phyloP scores from a whole-genome alignment of 1,284 basidiomycete species.

The Trametes polyzona region DNA sequence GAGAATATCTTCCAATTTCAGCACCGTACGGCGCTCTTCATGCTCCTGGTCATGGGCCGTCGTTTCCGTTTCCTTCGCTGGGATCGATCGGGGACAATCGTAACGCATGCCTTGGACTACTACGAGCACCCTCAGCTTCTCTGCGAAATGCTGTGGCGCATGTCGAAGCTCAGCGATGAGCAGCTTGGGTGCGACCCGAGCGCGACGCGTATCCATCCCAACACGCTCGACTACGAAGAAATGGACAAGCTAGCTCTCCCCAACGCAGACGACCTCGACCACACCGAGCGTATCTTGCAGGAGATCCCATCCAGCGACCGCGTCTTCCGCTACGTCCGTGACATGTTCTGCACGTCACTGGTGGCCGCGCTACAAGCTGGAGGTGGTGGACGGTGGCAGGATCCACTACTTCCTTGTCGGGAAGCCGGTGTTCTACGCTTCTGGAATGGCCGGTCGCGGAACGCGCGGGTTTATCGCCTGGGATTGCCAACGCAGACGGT shows the following conservation, averaged over 20 bases:
- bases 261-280: neutral
- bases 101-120: slow-evolving; percentile 15
- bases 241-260: neutral
- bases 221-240: neutral
- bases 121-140: slow-evolving; percentile 9
- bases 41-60: neutral
- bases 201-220: too few relatives aligned
- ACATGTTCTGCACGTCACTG: slow-evolving; percentile 6
- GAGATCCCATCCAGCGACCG: neutral
- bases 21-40: neutral
- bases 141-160: slow-evolving; percentile 19
- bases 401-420: slow-evolving; percentile 10
- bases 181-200: slow-evolving; percentile 19
- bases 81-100: slow-evolving; percentile 22
- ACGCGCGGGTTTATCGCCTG: slow-evolving; percentile 12
- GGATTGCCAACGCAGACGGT: neutral
- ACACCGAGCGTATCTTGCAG: neutral
- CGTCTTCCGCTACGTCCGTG: slow-evolving; percentile 12
- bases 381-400: neutral
- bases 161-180: neutral
- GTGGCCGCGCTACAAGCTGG: slow-evolving; percentile 8
- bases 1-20: neutral
- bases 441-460: slow-evolving; percentile 3
- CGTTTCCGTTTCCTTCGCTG: slow-evolving; percentile 18
- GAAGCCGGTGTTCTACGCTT: neutral